phyloP scores from a whole-genome alignment of 179 eudicot species.

The Camellia oleifera region DNA sequence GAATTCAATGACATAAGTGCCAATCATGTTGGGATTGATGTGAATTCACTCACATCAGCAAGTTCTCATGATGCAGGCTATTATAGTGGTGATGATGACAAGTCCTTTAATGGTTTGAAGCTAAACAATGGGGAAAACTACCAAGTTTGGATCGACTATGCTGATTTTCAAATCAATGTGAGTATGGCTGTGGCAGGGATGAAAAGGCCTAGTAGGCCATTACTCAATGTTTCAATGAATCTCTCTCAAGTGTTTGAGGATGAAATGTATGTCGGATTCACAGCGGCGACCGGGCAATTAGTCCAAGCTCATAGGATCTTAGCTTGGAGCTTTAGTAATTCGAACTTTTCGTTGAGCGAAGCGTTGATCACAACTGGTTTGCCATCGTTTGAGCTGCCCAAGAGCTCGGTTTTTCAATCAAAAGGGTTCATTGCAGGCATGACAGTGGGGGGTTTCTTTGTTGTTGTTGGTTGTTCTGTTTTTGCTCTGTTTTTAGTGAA shows the following conservation, averaged over 20 bases:
- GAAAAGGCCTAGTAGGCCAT: slow-evolving; percentile 33
- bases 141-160: slow-evolving; percentile 53
- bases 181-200: slow-evolving; percentile 37
- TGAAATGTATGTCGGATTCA: slow-evolving; percentile 52
- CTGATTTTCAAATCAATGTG: slow-evolving; percentile 30
- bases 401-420: slow-evolving; percentile 20
- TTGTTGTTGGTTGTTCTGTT: slow-evolving; percentile 18
- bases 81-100: slow-evolving; percentile 12
- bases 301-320: slow-evolving; percentile 36
- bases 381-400: slow-evolving; percentile 38
- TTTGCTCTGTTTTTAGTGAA: slow-evolving; percentile 17
- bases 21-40: slow-evolving; percentile 50
- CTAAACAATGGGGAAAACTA: slow-evolving; percentile 43
- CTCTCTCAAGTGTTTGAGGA: slow-evolving; percentile 35
- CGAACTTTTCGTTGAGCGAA: slow-evolving; percentile 34
- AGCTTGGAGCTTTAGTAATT: slow-evolving; percentile 49
- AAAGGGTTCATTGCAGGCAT: slow-evolving; percentile 36
- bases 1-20: slow-evolving; percentile 38
- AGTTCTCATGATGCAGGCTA: slow-evolving; percentile 36
- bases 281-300: slow-evolving; percentile 38
- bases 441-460: slow-evolving; percentile 24
- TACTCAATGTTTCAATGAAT: slow-evolving; percentile 24
- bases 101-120: slow-evolving; percentile 25
- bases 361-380: slow-evolving; percentile 28
- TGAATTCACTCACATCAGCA: slow-evolving; percentile 33